These are phyloP conservation scores for Phialophora verrucosa DNA, from an alignment of 2,329 filamentous ascomycete genomes.

Conservation along the genomic window DNA sequence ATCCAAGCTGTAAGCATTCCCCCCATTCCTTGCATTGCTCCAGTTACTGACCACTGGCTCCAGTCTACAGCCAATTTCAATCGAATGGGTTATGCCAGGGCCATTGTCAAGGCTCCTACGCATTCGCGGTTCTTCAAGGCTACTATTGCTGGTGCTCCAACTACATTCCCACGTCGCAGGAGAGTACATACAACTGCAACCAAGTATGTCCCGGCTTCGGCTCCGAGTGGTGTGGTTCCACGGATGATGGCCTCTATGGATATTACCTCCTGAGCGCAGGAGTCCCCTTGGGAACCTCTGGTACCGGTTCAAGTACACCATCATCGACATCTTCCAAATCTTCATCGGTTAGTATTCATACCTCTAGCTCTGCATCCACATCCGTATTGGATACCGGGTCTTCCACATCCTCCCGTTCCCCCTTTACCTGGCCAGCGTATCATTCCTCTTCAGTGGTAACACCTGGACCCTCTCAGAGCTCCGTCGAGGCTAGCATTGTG, in stretches of 20 bases:
- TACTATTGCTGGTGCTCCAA: conserved; percentile 58
- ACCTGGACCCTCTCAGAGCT: conserved; percentile 36
- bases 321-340: conserved; percentile 39
- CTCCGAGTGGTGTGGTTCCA: conserved; percentile 53
- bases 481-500: conserved; percentile 30
- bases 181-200: conserved; percentile 47
- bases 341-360: conserved; percentile 39
- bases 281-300: conserved; percentile 35
- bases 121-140: conserved; percentile 54
- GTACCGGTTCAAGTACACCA: conserved; percentile 28
- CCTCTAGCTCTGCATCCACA: conserved; percentile 27
- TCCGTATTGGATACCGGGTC: conserved; percentile 25
- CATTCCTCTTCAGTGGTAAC: conserved; percentile 35
- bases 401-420: conserved; percentile 22
- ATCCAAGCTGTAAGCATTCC: conserved; percentile 45
- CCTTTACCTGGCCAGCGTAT: conserved; percentile 17
- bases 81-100: conserved; percentile 53
- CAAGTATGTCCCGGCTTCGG: conserved; percentile 55
- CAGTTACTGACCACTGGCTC: conserved; percentile 23
- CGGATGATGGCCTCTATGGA: conserved; percentile 48
- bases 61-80: conserved; percentile 51
- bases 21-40: background rate
- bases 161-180: conserved; percentile 48
- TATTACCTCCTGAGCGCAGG: conserved; percentile 48
- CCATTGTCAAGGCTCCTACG: conserved; percentile 50